Evolutionary conservation across 179 eudicot species (phyloP).

Genomic region (Drosera spatulata): DNA sequence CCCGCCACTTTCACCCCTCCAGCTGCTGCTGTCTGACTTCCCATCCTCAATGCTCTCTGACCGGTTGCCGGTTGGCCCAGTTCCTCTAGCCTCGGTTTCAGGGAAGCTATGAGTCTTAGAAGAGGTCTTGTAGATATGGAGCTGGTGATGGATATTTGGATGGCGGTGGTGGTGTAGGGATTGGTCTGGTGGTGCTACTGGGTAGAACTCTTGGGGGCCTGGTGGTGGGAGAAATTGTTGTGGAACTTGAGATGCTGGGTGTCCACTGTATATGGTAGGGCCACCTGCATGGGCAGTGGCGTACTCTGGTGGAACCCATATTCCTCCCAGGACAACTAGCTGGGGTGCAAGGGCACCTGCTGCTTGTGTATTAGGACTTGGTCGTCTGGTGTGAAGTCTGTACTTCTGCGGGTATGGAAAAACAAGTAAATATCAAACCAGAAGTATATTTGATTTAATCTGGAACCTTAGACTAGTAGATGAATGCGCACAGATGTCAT

Average conservation of each 20-base stretch:
- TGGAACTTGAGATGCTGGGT: constrained; percentile 38
- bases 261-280: constrained; percentile 55
- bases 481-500: too few relatives aligned
- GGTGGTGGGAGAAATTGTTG: constrained; percentile 40
- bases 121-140: constrained; percentile 46
- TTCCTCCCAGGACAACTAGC: constrained; percentile 40
- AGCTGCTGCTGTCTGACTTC: constrained; percentile 75
- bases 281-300: constrained; percentile 35
- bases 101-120: constrained; percentile 49
- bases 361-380: constrained; percentile 36
- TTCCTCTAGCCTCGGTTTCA: constrained; percentile 33
- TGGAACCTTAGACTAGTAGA: too few relatives aligned
- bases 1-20: constrained; percentile 50
- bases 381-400: constrained; percentile 42
- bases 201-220: constrained; percentile 41
- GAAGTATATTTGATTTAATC: too few relatives aligned
- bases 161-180: constrained; percentile 27
- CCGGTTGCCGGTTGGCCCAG: constrained; percentile 24
- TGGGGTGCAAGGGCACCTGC: constrained; percentile 24
- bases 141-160: constrained; percentile 22
- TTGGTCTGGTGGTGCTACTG: constrained; percentile 15
- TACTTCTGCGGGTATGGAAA: constrained; percentile 26
- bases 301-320: constrained; percentile 45
- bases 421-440: too few relatives aligned
- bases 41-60: constrained; percentile 83